These are phyloP conservation scores for Nemophila menziesii DNA, from an alignment of 257 asterid genomes.

Conservation along the genomic window DNA sequence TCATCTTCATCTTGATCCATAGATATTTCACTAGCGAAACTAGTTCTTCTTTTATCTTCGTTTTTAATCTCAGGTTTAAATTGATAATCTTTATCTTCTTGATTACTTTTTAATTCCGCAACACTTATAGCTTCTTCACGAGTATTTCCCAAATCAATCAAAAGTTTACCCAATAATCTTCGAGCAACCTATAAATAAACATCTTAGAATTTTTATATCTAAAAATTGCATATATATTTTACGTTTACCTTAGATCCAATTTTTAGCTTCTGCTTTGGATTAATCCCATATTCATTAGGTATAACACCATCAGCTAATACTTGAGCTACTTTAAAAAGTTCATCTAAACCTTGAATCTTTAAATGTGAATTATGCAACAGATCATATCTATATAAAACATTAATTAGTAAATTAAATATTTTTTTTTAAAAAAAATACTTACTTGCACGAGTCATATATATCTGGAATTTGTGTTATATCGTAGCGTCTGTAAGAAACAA, in stretches of 20 bases:
- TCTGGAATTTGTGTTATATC: constrained; percentile 96
- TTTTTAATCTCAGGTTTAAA: constrained; percentile 32
- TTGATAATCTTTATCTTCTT: constrained; percentile 46
- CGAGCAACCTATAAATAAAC: constrained; percentile 51
- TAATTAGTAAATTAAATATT: no score
- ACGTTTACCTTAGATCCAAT: constrained; percentile 80
- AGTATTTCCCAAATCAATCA: constrained; percentile 80
- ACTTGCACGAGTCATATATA: constrained; percentile 98
- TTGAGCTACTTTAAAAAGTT: constrained; percentile 92
- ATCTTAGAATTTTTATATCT: neutral
- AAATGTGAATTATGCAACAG: constrained; percentile 93
- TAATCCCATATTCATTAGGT: constrained; percentile 93
- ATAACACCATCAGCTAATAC: constrained; percentile 95
- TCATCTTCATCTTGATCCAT: constrained; percentile 82
- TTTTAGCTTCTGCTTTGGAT: constrained; percentile 74
- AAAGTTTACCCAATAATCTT: constrained; percentile 76
- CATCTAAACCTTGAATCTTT: constrained; percentile 65
- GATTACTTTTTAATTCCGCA: constrained; percentile 66
- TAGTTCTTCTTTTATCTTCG: constrained; percentile 65
- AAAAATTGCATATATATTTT: neutral
- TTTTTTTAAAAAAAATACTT: constrained; percentile 30
- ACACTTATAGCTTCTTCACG: constrained; percentile 84
- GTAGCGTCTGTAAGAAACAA: constrained; percentile 54
- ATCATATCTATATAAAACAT: constrained; percentile 56
- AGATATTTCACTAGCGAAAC: constrained; percentile 74